phyloP scores from a whole-genome alignment of 345 rosid species.

The Toxicodendron radicans region DNA sequence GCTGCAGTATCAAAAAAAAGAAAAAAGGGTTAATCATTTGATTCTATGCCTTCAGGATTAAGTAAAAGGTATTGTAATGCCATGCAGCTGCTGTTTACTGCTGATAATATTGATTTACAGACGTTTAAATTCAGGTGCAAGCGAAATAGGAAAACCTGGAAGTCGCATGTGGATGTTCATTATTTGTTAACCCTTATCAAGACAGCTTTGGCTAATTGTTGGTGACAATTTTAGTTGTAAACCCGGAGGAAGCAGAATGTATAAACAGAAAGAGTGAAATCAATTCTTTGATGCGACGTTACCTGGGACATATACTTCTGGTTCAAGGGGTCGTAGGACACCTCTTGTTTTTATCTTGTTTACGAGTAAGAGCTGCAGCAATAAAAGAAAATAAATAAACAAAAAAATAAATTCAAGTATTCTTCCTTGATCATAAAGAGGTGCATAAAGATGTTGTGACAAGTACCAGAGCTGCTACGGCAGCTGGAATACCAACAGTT shows the following conservation, averaged over 20 bases:
- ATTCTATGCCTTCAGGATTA: neutral
- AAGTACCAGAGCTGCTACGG: slow-evolving; percentile 84
- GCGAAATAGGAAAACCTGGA: no score
- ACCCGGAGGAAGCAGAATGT: no score
- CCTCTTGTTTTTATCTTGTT: slow-evolving; percentile 82
- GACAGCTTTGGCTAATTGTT: no score
- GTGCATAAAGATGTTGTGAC: slow-evolving; percentile 1
- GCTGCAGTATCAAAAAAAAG: slow-evolving; percentile 49
- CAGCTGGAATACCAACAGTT: slow-evolving; percentile 89
- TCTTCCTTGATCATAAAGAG: neutral
- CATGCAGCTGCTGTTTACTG: neutral
- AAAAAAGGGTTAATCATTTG: neutral
- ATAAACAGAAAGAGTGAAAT: no score
- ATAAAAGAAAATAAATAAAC: slow-evolving; percentile 20
- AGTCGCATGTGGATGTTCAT: no score
- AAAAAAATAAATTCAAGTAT: slow-evolving; percentile 5
- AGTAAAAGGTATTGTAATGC: neutral
- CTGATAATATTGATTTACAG: no score
- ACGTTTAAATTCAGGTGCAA: neutral
- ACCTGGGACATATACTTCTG: slow-evolving; percentile 91
- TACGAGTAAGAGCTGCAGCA: slow-evolving; percentile 64
- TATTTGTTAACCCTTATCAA: no score
- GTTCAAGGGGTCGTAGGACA: slow-evolving; percentile 74
- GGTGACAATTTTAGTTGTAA: no score
- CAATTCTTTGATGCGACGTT: slow-evolving; percentile 3